A percentile compares a stretch with the other conserved stretches of the same genome.
phyloP scores from a whole-genome alignment of 495 filamentous ascomycete species.

The Penicillium cinerascens region DNA sequence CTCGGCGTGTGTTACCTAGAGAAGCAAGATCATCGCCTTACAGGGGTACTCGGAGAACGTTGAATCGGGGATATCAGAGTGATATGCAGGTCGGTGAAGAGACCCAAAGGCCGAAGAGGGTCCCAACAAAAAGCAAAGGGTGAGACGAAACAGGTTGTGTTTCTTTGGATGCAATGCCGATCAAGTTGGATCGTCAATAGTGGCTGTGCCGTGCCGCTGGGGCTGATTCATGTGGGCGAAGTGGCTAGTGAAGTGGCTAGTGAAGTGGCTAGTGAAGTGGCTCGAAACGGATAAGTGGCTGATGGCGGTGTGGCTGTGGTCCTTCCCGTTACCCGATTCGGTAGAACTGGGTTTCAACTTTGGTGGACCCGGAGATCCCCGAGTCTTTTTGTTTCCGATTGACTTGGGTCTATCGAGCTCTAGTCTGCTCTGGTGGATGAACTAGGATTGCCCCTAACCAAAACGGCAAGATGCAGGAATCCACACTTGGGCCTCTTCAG shows the following conservation, averaged over 20 bases:
- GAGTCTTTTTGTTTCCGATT: not conserved
- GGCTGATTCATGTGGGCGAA: not conserved
- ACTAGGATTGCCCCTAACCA: conserved; percentile 12
- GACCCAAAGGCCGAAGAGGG: not conserved
- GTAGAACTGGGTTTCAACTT: not conserved
- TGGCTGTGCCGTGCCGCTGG: conserved; percentile 24
- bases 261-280: conserved; percentile 19
- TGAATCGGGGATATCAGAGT: not conserved
- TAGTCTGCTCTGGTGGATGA: not conserved
- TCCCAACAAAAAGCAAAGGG: conserved; percentile 15
- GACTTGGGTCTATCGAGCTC: not conserved
- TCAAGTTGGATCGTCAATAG: not conserved
- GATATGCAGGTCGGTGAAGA: not conserved
- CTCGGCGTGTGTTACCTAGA: not conserved
- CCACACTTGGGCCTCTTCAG: conserved; percentile 5
- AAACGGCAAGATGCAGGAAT: conserved; percentile 3
- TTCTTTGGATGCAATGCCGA: conserved; percentile 4
- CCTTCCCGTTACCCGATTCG: conserved; percentile 11
- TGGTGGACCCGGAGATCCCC: conserved; percentile 2
- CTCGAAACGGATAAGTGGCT: conserved; percentile 26
- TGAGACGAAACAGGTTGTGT: not conserved
- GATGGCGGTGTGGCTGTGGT: conserved; percentile 23
- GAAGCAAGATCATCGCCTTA: not conserved
- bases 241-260: conserved; percentile 18
- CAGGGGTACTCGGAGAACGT: not conserved